These are phyloP conservation scores for Huntiella moniliformis DNA, from an alignment of 2,329 filamentous ascomycete genomes.

Conservation along the genomic window DNA sequence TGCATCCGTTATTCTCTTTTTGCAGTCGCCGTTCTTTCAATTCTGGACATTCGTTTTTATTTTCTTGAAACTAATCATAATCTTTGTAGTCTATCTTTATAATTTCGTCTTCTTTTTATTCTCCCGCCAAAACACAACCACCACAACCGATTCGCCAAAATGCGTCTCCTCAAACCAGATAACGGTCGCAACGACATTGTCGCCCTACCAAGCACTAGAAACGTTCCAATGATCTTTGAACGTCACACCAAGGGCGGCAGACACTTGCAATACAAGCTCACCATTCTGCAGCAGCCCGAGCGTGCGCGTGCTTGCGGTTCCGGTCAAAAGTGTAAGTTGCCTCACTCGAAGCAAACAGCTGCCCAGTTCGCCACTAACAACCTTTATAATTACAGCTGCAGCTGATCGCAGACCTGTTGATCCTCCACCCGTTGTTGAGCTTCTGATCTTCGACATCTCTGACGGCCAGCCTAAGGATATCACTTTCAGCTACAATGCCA, in stretches of 20 bases:
- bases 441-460: slow-evolving; percentile 57
- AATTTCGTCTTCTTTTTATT: no score
- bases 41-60: no score
- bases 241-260: slow-evolving; percentile 51
- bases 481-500: slow-evolving; percentile 85
- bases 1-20: no score
- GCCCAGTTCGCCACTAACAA: not conserved
- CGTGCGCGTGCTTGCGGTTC: slow-evolving; percentile 88
- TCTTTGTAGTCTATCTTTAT: no score
- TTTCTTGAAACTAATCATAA: no score
- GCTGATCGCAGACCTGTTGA: slow-evolving; percentile 85
- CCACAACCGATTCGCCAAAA: not conserved
- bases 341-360: not conserved
- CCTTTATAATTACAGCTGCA: slow-evolving; percentile 33
- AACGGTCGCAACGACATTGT: not conserved
- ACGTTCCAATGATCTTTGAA: slow-evolving; percentile 15
- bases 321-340: slow-evolving; percentile 68
- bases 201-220: not conserved
- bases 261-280: slow-evolving; percentile 61
- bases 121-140: no score
- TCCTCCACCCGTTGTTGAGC: slow-evolving; percentile 80
- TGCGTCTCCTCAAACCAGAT: slow-evolving; percentile 10
- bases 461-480: slow-evolving; percentile 46
- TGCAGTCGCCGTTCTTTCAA: no score
- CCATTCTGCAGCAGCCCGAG: slow-evolving; percentile 84